phyloP scores from a whole-genome alignment of 2,329 filamentous ascomycete species.

The Neonectria hederae region DNA sequence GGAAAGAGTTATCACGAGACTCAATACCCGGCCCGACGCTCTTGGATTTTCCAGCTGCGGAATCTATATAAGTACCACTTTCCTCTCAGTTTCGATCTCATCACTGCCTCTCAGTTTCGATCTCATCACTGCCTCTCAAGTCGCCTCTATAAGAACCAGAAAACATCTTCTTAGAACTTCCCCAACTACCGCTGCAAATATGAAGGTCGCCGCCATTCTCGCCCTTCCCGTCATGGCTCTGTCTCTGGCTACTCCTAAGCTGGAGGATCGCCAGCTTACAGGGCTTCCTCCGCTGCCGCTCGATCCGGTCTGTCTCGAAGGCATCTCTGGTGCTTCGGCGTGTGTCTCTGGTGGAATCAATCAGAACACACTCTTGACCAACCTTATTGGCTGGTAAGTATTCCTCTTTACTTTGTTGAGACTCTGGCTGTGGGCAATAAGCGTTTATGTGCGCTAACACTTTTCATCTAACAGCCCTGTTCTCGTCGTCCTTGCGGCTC shows the following conservation, averaged over 20 bases:
- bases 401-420: not conserved
- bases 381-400: not conserved
- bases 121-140: not conserved
- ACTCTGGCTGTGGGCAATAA: not conserved
- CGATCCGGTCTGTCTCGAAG: not conserved
- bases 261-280: not conserved
- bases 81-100: too few species aligned
- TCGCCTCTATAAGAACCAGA: not conserved
- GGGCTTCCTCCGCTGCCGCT: not conserved
- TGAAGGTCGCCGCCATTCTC: conserved; percentile 15
- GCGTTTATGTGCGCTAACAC: not conserved
- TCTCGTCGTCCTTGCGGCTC: not conserved
- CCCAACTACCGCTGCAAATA: not conserved
- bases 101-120: not conserved
- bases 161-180: not conserved
- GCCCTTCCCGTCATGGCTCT: not conserved
- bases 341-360: not conserved
- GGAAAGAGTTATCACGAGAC: not conserved
- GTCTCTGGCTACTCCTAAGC: not conserved
- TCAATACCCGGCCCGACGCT: not conserved
- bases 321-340: not conserved
- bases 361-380: not conserved
- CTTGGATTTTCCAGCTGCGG: not conserved
- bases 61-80: not conserved
- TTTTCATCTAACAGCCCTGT: not conserved